Conservation (phyloP, 1,139 yeast genomes). For the Yamadazyma siamensis region DNA sequence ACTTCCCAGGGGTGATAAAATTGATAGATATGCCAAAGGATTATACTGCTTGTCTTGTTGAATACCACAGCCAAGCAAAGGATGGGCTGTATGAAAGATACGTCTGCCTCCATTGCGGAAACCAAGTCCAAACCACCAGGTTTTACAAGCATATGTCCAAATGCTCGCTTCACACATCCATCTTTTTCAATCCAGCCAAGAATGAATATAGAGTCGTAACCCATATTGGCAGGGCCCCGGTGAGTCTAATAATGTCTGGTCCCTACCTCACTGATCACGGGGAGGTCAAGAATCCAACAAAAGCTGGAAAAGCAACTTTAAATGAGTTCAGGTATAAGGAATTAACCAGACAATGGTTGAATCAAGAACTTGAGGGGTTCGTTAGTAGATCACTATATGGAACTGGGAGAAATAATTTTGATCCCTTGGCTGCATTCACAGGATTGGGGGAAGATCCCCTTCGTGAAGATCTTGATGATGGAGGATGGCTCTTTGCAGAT, state of each 20-base stretch:
- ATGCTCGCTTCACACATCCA: slow-evolving; percentile 30
- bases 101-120: slow-evolving; percentile 35
- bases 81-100: slow-evolving; percentile 21
- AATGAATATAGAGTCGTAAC: slow-evolving; percentile 37
- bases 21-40: slow-evolving; percentile 39
- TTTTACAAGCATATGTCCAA: slow-evolving; percentile 20
- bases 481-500: too few relatives aligned
- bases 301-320: slow-evolving; percentile 52
- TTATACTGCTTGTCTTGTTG: slow-evolving; percentile 27
- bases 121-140: slow-evolving; percentile 15
- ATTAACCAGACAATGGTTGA: slow-evolving; percentile 58
- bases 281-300: slow-evolving; percentile 56
- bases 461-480: slow-evolving; percentile 16
- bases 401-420: slow-evolving; percentile 12
- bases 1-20: slow-evolving; percentile 38
- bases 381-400: slow-evolving; percentile 35
- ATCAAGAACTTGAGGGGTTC: slow-evolving; percentile 44
- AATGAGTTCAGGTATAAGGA: slow-evolving; percentile 50
- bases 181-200: slow-evolving; percentile 42
- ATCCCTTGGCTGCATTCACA: slow-evolving; percentile 4
- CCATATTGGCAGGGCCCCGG: slow-evolving; percentile 28
- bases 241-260: slow-evolving; percentile 41
- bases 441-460: slow-evolving; percentile 14
- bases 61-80: slow-evolving; percentile 16
- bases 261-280: slow-evolving; percentile 75